Evolutionary conservation across 306 rosid species (phyloP).

Genomic region (Morella rubra): DNA sequence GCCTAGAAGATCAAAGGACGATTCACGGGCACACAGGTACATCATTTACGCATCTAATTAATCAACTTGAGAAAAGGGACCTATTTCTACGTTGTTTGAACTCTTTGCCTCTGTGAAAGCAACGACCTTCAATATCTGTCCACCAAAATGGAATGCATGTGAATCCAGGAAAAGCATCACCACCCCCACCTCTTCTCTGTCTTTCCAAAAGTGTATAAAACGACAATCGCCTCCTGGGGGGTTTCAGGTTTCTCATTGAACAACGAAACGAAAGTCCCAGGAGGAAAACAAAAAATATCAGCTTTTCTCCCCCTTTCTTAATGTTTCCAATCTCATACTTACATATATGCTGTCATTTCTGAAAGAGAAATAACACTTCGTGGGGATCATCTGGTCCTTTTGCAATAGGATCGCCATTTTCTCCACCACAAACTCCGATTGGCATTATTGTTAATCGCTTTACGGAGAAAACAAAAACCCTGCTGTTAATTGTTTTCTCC

Average conservation of each 20-base stretch:
- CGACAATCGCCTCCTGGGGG: constrained; percentile 32
- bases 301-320: neutral
- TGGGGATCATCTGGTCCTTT: constrained; percentile 10
- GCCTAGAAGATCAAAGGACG: neutral
- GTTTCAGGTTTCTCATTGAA: constrained; percentile 43
- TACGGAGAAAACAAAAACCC: too few relatives aligned
- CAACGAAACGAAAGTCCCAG: constrained; percentile 27
- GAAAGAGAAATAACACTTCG: neutral
- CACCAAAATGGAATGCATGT: constrained; percentile 57
- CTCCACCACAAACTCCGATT: neutral
- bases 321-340: constrained; percentile 3
- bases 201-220: constrained; percentile 36
- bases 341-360: neutral
- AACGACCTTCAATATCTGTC: constrained; percentile 19
- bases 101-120: constrained; percentile 32
- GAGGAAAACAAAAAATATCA: constrained; percentile 24
- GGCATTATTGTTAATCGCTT: neutral
- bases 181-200: constrained; percentile 35
- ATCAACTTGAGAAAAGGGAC: neutral
- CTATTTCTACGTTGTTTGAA: constrained; percentile 29
- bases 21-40: neutral
- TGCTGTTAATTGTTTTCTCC: too few relatives aligned
- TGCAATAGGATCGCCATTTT: constrained; percentile 17
- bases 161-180: constrained; percentile 43
- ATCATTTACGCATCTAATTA: neutral